These are phyloP conservation scores for Tricholoma hemisulphureum DNA, from an alignment of 768 basidiomycete genomes.

Conservation along the genomic window DNA sequence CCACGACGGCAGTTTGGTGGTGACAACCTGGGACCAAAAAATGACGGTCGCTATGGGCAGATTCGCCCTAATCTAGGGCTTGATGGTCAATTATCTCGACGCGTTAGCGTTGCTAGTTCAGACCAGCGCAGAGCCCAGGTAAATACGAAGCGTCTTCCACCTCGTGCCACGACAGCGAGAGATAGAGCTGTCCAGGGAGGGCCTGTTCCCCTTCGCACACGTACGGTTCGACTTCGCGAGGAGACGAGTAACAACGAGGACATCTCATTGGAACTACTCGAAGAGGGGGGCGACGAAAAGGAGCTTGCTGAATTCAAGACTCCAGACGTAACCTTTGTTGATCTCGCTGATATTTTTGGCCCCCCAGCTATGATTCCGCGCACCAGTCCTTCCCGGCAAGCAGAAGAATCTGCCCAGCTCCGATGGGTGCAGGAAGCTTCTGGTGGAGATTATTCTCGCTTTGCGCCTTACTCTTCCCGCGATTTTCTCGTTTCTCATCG, in stretches of 20 bases:
- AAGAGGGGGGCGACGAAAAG: slow-evolving; percentile 20
- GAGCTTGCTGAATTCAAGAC: slow-evolving; percentile 13
- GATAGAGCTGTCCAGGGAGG: background rate
- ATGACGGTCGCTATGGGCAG: background rate
- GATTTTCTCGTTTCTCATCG: slow-evolving; percentile 27
- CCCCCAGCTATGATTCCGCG: background rate
- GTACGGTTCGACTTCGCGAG: background rate
- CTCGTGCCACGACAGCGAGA: background rate
- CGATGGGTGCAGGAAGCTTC: slow-evolving; percentile 23
- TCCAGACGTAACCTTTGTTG: slow-evolving; percentile 23
- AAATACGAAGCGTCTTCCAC: background rate
- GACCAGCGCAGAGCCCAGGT: background rate
- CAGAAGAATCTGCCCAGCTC: slow-evolving; percentile 1
- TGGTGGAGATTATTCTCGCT: slow-evolving; percentile 53
- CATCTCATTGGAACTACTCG: slow-evolving; percentile 19
- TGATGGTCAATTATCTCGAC: background rate
- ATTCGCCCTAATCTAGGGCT: background rate
- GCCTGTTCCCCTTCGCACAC: background rate
- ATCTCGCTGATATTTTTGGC: slow-evolving; percentile 25
- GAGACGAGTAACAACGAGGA: slow-evolving; percentile 12
- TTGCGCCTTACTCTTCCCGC: slow-evolving; percentile 30
- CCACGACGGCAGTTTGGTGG: background rate
- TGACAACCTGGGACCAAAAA: background rate
- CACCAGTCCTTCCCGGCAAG: slow-evolving; percentile 4
- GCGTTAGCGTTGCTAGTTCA: background rate